A percentile compares a stretch with the other conserved stretches of the same genome.
Evolutionary conservation across 805 yeast species (phyloP).

Genomic region (Wickerhamiella domercqiae): DNA sequence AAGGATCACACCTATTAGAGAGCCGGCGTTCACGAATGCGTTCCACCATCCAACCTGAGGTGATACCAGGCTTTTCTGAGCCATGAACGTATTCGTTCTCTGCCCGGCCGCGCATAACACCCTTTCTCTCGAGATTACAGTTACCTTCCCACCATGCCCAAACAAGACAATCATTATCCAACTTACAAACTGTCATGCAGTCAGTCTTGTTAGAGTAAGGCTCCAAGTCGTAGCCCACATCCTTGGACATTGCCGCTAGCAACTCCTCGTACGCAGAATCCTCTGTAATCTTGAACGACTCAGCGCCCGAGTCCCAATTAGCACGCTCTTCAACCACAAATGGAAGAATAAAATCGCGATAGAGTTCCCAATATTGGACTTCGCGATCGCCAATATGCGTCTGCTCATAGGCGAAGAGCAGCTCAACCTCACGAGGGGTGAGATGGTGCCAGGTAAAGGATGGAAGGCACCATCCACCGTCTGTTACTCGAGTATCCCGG

Average conservation of each 20-base stretch:
- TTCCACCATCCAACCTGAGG: conserved; percentile 22
- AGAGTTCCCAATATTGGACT: conserved; percentile 17
- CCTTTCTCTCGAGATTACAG: conserved; percentile 9
- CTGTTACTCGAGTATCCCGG: conserved; percentile 10
- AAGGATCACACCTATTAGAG: conserved; percentile 16
- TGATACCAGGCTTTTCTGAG: conserved; percentile 4
- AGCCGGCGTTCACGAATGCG: conserved; percentile 19
- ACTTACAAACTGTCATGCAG: conserved; percentile 9
- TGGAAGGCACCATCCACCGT: conserved; percentile 22
- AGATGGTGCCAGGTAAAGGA: conserved; percentile 25
- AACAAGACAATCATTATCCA: conserved; percentile 10
- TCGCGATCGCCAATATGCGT: conserved; percentile 32
- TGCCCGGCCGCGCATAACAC: conserved; percentile 11
- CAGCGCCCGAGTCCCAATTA: conserved; percentile 16
- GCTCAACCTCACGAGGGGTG: conserved; percentile 20
- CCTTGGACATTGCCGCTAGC: conserved; percentile 1
- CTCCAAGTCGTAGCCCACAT: conserved; percentile 6
- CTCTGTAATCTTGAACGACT: neutral
- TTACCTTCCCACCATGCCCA: conserved; percentile 12
- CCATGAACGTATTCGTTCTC: conserved; percentile 6
- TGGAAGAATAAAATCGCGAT: conserved; percentile 21
- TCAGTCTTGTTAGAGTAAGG: conserved; percentile 12
- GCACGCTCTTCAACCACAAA: conserved; percentile 10
- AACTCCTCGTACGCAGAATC: neutral
- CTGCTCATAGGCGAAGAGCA: conserved; percentile 29